phyloP scores from a whole-genome alignment of 192 early-diverging fungal species.

The Haplosporangium gracile region DNA sequence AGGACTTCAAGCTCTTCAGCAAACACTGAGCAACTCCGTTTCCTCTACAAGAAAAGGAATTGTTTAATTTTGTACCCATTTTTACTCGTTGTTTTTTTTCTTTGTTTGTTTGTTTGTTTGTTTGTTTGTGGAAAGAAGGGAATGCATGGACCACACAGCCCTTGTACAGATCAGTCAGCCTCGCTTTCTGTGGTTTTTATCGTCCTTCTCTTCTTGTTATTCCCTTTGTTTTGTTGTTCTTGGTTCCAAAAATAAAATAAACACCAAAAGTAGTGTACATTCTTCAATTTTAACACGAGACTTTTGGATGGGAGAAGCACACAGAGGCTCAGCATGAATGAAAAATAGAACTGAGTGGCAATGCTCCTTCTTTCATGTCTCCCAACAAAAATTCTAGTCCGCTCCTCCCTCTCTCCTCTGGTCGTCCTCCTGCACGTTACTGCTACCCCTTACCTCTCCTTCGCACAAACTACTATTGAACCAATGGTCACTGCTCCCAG shows the following conservation, averaged over 20 bases:
- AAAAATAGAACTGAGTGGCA: neutral
- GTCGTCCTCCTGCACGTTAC: neutral
- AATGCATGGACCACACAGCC: neutral
- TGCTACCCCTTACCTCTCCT: neutral
- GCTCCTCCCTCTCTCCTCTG: neutral
- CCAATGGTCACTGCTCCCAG: conserved; percentile 4
- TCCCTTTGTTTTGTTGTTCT: no score
- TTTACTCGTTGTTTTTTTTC: neutral
- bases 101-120: neutral
- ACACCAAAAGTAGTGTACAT: neutral
- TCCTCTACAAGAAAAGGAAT: no score
- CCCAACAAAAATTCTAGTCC: neutral
- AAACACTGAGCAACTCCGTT: neutral
- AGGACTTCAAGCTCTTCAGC: conserved; percentile 28
- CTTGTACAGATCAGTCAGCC: neutral
- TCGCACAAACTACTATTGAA: neutral
- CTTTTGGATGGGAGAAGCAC: neutral
- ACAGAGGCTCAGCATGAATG: no score
- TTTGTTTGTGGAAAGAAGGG: neutral
- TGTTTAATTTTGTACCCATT: no score
- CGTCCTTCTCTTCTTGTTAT: neutral
- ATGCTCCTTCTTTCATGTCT: neutral
- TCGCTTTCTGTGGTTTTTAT: neutral
- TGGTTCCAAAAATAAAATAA: neutral
- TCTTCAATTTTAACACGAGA: neutral